Base-by-base conservation (phyloP, 2,329 filamentous ascomycete genomes). In the Penicillium palitans region DNA sequence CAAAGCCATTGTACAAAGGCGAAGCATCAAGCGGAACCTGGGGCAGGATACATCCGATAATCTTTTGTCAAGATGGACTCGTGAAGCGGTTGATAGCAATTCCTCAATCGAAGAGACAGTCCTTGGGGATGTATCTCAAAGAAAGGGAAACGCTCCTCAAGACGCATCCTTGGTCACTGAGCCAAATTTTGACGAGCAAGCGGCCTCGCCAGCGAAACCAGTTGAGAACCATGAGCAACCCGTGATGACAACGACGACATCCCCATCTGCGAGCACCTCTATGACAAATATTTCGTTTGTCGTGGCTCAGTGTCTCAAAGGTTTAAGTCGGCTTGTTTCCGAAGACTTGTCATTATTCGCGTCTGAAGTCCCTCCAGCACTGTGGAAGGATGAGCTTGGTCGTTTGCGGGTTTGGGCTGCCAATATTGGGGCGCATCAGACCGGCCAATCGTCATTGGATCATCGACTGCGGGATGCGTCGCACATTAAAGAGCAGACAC, bases 371-470 rank as follows among this genome's bases (percentile, higher is more conserved):
- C 15, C 51, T 2, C 24, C 29, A 31, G 13, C 42, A 15, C 31
- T 37, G 1, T 69, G 66, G 66, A 17, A 47, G 13, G 65, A 67
- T 53, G 66, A 68, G 42, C 37, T 67, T 0, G 66, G 66, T 1
- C 50, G 67, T 24, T 42, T 69, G 1, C 63, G 61, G 9, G 37
- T 72, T 1, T 74, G 72, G 71, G 63, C 64, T n/a, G 65, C 56
- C 1, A 75, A 75, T 55, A 67, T 72, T 31, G 72, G 70, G 4
- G 72, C 71, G 7, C 68, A 70, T 54, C 67, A 68, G 29, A 57
- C 33, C 1, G 67, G 66, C 0, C 62, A 65, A n/a, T 63, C 63
- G 0, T 74, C 72, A 1, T 57, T 74, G 1, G 72, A 75, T 13
- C 68, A 70, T 52, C 63, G 70, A 4, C 58, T 74, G 3, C 54